These are phyloP conservation scores for Xylaria sp. DNA, from an alignment of 2,329 filamentous ascomycete genomes.

Conservation along the genomic window DNA sequence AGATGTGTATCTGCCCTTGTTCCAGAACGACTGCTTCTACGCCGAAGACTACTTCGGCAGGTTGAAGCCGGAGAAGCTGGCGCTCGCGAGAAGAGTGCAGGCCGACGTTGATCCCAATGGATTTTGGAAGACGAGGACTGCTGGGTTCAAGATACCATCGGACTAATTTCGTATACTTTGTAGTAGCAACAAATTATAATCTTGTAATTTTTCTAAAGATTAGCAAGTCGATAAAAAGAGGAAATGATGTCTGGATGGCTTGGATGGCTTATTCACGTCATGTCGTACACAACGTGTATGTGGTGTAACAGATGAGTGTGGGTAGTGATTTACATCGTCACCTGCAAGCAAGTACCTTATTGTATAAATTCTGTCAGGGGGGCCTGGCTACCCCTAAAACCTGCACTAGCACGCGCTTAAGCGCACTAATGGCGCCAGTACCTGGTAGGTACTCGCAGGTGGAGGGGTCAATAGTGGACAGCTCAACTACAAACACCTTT, in stretches of 20 bases:
- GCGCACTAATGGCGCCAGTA: neutral
- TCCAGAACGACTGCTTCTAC: slow-evolving; percentile 58
- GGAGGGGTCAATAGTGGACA: slow-evolving; percentile 35
- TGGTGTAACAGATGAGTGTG: neutral
- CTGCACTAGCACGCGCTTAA: neutral
- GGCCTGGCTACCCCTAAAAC: neutral
- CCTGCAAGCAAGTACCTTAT: too few relatives aligned
- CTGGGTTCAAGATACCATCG: slow-evolving; percentile 54
- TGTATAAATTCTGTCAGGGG: neutral
- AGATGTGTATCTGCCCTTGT: slow-evolving; percentile 55
- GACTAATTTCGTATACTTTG: neutral
- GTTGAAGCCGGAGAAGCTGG: slow-evolving; percentile 51
- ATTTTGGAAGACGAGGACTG: slow-evolving; percentile 54
- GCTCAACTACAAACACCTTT: slow-evolving; percentile 24
- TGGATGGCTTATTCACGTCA: neutral
- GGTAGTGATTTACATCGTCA: too few relatives aligned
- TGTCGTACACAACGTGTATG: neutral
- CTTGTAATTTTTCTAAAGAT: neutral
- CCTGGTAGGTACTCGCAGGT: neutral
- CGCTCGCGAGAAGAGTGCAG: slow-evolving; percentile 51
- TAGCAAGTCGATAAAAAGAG: neutral
- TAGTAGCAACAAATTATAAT: slow-evolving; percentile 22
- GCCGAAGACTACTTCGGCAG: slow-evolving; percentile 57
- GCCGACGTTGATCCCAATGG: slow-evolving; percentile 53
- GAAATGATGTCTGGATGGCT: neutral